Percentiles rank a stretch among this genome's conserved stretches.
Evolutionary conservation across 495 filamentous ascomycete species (phyloP).

Genomic region (Penicillium samsonianum): DNA sequence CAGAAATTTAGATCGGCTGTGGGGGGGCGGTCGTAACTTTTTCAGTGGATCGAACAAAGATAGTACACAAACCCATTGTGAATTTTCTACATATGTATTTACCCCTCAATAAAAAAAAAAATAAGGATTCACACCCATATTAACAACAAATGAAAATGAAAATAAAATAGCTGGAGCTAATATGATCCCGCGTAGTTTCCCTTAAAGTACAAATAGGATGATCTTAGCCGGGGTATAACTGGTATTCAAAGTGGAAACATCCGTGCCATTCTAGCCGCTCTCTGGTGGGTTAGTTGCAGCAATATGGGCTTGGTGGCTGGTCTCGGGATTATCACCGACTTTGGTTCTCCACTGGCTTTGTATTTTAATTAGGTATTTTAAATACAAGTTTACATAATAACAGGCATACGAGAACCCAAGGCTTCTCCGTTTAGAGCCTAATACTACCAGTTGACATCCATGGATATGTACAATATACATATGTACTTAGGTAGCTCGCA

Average conservation of each 20-base stretch:
- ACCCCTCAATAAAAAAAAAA: slow-evolving; percentile 4
- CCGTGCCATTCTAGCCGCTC: slow-evolving; percentile 12
- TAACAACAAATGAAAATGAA: too few species aligned
- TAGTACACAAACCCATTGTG: slow-evolving; percentile 11
- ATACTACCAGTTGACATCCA: too few species aligned
- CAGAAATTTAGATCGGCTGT: slow-evolving; percentile 11
- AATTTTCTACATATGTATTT: not conserved
- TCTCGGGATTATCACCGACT: slow-evolving; percentile 29
- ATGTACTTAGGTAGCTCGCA: too few species aligned
- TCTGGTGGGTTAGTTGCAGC: slow-evolving; percentile 26
- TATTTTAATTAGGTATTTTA: not conserved
- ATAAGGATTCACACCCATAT: not conserved
- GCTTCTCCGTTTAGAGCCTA: slow-evolving; percentile 1
- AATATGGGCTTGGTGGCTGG: slow-evolving; percentile 17
- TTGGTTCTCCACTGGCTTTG: slow-evolving; percentile 16
- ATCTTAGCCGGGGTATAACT: not conserved
- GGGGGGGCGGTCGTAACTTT: slow-evolving; percentile 7
- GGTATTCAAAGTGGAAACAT: not conserved
- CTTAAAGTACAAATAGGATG: not conserved
- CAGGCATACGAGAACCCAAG: slow-evolving; percentile 1
- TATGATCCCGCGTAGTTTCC: not conserved
- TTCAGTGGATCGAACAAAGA: slow-evolving; percentile 8
- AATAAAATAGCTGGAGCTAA: slow-evolving; percentile 15
- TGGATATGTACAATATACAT: too few species aligned
- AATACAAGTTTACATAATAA: not conserved